These are phyloP conservation scores for Leccinum arenicola DNA, from an alignment of 768 basidiomycete species.

Conservation along the genomic window DNA sequence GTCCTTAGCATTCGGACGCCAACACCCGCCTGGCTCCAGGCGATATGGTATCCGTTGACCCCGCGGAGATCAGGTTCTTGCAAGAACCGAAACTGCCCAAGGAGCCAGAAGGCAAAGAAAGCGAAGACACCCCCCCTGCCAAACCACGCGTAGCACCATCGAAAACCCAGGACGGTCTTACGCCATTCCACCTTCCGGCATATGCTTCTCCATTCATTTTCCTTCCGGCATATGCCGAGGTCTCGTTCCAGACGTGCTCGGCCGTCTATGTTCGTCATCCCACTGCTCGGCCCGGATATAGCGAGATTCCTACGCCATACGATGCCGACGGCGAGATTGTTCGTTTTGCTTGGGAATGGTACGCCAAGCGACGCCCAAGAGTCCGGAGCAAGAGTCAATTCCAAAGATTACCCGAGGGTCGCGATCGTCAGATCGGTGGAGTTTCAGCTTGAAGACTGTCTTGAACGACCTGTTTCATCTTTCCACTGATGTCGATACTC, in stretches of 20 bases:
- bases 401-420: conserved; percentile 64
- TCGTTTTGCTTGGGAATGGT: conserved; percentile 96
- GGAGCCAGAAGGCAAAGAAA: conserved; percentile 6
- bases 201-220: conserved; percentile 92
- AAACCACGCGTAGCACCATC: background rate
- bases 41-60: conserved; percentile 91
- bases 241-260: conserved; percentile 85
- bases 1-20: conserved; percentile 68
- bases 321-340: conserved; percentile 94
- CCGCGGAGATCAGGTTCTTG: conserved; percentile 73
- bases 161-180: conserved; percentile 34
- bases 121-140: background rate
- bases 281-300: conserved; percentile 93
- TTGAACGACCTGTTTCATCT: background rate
- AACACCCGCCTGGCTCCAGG: conserved; percentile 90
- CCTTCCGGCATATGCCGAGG: conserved; percentile 88
- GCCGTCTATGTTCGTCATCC: conserved; percentile 93
- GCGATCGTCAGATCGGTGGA: conserved; percentile 36
- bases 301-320: conserved; percentile 93
- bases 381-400: conserved; percentile 63
- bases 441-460: conserved; percentile 2
- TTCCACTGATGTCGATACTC: background rate
- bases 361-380: conserved; percentile 65
- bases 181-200: conserved; percentile 81
- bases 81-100: conserved; percentile 32